Evolutionary conservation across 768 basidiomycete species (phyloP).

Genomic region (Lactarius pseudohatsudake): DNA sequence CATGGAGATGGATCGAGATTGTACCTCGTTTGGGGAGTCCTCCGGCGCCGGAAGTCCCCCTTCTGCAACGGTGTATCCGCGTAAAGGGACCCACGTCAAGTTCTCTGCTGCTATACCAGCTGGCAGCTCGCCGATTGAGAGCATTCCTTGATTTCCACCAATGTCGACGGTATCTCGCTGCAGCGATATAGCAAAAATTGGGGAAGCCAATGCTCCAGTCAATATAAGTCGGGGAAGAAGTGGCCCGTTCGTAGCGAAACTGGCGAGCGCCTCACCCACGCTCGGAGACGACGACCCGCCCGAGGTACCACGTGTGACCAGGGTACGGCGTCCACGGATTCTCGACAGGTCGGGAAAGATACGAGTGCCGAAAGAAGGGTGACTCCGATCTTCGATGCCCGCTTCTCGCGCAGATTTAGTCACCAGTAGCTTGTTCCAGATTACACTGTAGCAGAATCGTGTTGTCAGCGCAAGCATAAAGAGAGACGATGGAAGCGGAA

Average conservation of each 20-base stretch:
- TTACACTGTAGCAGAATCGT: conserved; percentile 20
- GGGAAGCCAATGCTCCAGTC: conserved; percentile 44
- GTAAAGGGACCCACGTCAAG: conserved; percentile 66
- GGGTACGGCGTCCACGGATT: conserved; percentile 5
- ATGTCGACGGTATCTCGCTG: conserved; percentile 68
- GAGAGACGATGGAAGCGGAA: not conserved
- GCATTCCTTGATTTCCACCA: conserved; percentile 64
- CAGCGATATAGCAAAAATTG: conserved; percentile 48
- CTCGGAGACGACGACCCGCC: not conserved
- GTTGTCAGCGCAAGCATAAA: conserved; percentile 9
- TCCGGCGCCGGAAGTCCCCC: conserved; percentile 57
- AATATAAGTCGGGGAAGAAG: conserved; percentile 38
- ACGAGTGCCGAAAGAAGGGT: conserved; percentile 4
- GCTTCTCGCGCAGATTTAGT: not conserved
- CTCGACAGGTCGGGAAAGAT: conserved; percentile 25
- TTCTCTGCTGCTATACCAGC: conserved; percentile 44
- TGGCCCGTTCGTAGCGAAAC: conserved; percentile 37
- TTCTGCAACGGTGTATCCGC: conserved; percentile 49
- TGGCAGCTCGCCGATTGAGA: conserved; percentile 69
- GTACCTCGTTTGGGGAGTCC: conserved; percentile 62
- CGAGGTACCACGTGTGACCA: not conserved
- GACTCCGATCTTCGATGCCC: not conserved
- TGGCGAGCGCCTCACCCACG: conserved; percentile 31
- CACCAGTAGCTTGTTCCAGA: conserved; percentile 27
- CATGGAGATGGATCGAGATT: conserved; percentile 11